Base-by-base conservation (phyloP, 164 flowering plant species). In the Malania oleifera region DNA sequence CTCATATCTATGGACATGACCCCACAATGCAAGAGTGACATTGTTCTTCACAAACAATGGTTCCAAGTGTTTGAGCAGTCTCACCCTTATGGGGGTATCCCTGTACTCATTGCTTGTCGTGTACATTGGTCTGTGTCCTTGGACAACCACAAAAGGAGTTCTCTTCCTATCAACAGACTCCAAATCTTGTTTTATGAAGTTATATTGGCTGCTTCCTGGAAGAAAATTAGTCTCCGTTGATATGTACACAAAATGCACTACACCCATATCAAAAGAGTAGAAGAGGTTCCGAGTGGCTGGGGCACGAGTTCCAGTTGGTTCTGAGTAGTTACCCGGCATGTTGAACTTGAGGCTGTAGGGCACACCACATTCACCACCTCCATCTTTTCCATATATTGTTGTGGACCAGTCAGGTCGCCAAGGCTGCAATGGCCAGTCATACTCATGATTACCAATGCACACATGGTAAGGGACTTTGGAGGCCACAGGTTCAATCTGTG, bases 101-200 rank as follows among this genome's bases (percentile, higher is more conserved):
- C 81, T 73, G 0, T 7, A 0, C 52, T 83, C 88, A 41, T 77
- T 47, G 81, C 96, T 83, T 11, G 96, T 86, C 5, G 97, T 95
- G 80, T 95, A 95, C 99, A 95, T 95, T 7, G 99, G 99, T 54
- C 98, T 70, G 73, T 91, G 99, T 47, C 99, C 99, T 73, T 95
- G 97, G 51, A 95, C 85, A 22, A 95, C 82, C 60, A 95, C 78
- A 62, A 86, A 95, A 23, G 97, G 98, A 27, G 89, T 87, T 68
- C 76, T 88, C 15, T 52, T 67, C 67, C 96, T 67, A 52, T 91
- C 70, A 27, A 91, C 89, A 5, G 80, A 76, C 64, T 79, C 86
- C 72, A 95, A 63, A 60, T 95, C 96, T 31, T 66, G 78, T 81
- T 84, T 76, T 47, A 91, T 52, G 47, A 91, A 87, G 29, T 75